Conservation (phyloP, 2,329 filamentous ascomycete genomes). For the Botrytis fabae region DNA sequence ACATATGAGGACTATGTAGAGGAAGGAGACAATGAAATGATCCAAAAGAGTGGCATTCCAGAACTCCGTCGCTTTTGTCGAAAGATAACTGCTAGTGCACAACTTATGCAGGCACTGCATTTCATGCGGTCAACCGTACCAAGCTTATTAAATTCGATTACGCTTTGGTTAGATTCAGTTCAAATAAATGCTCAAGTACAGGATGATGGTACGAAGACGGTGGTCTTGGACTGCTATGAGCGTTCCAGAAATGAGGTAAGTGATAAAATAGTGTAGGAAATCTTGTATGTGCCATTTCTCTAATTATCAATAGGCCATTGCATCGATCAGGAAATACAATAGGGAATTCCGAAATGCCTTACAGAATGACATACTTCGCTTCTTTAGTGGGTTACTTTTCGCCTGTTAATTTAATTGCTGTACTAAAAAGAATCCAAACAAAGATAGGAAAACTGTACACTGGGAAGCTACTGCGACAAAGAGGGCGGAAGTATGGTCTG, state of each 20-base stretch:
- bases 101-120: background rate
- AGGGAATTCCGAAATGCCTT: background rate
- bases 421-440: background rate
- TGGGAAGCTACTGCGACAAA: background rate
- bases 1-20: background rate
- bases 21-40: background rate
- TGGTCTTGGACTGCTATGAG: background rate
- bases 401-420: background rate
- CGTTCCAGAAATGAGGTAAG: background rate
- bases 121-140: conserved; percentile 2
- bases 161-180: background rate
- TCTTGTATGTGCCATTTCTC: background rate
- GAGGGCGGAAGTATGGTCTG: background rate
- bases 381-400: background rate
- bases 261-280: background rate
- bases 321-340: background rate
- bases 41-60: conserved; percentile 39
- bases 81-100: conserved; percentile 19
- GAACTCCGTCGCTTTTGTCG: conserved; percentile 42
- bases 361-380: background rate
- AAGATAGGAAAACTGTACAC: background rate
- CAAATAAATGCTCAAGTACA: background rate
- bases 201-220: background rate
- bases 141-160: background rate
- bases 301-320: background rate